Conservation (phyloP, 345 rosid species). For the Microthlaspi erraticum region DNA sequence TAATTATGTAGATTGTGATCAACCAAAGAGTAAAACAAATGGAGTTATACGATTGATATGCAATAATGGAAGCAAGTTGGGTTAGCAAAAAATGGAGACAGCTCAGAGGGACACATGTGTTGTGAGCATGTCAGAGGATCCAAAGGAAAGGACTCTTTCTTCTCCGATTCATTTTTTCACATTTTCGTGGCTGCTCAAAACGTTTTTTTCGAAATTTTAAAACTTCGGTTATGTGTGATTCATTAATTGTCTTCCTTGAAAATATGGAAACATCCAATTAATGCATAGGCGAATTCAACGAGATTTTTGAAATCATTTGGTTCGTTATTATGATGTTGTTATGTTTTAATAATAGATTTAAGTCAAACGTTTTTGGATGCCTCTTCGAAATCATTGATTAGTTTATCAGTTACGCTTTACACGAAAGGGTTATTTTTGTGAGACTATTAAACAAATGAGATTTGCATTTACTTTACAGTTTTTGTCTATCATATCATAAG, state of each 20-base stretch:
- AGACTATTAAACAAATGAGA: not conserved
- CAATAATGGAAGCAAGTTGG: conserved; percentile 45
- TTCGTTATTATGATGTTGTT: not conserved
- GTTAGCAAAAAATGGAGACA: conserved; percentile 31
- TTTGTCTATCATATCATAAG: not conserved
- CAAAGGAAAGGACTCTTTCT: conserved; percentile 43
- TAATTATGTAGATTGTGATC: not conserved
- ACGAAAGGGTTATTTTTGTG: not conserved
- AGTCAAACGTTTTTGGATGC: conserved; percentile 14
- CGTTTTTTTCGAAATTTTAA: not conserved
- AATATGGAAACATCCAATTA: not conserved
- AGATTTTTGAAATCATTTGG: not conserved
- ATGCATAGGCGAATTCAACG: not conserved
- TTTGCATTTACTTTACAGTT: not conserved
- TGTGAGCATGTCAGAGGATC: conserved; percentile 47
- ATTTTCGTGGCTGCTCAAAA: conserved; percentile 7
- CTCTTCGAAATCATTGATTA: not conserved
- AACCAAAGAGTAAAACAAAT: not conserved
- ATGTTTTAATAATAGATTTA: not conserved
- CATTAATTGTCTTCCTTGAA: not conserved
- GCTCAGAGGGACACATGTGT: conserved; percentile 45
- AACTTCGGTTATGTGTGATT: conserved; percentile 1
- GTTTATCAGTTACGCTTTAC: conserved; percentile 6
- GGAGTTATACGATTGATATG: conserved; percentile 16
- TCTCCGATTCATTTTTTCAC: conserved; percentile 24